These are phyloP conservation scores for Phaeomoniella chlamydospora DNA, from an alignment of 2,329 filamentous ascomycete species.

Conservation along the genomic window DNA sequence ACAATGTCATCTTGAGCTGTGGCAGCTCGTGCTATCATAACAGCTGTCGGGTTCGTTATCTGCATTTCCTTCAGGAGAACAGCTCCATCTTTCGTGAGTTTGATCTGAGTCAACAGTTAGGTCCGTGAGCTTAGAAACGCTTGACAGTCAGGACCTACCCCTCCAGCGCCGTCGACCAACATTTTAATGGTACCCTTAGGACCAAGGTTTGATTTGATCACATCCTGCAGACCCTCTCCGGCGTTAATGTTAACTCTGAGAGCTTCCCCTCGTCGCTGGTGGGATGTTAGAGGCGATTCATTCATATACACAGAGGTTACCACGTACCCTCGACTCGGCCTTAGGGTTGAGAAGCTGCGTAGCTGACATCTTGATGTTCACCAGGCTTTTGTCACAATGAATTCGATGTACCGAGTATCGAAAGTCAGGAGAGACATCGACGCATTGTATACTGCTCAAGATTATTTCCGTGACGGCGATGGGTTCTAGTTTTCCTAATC, in stretches of 20 bases:
- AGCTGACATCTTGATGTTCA: slow-evolving; percentile 69
- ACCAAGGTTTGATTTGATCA: slow-evolving; percentile 90
- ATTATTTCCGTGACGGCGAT: too few species aligned
- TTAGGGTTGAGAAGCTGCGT: slow-evolving; percentile 97
- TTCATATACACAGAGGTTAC: slow-evolving; percentile 14
- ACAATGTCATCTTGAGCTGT: slow-evolving; percentile 98
- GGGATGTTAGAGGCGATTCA: slow-evolving; percentile 27
- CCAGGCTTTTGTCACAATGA: too few species aligned
- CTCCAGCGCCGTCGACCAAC: slow-evolving; percentile 58
- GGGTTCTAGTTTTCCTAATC: too few species aligned
- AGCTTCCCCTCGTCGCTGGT: slow-evolving; percentile 87
- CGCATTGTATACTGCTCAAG: too few species aligned
- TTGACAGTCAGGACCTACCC: slow-evolving; percentile 35
- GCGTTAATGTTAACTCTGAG: slow-evolving; percentile 92
- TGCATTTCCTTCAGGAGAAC: slow-evolving; percentile 57
- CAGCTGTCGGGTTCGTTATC: slow-evolving; percentile 96
- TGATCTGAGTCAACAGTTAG: slow-evolving; percentile 62
- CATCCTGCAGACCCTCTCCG: slow-evolving; percentile 84
- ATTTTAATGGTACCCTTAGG: slow-evolving; percentile 94
- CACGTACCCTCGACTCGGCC: slow-evolving; percentile 83
- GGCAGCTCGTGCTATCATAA: slow-evolving; percentile 65
- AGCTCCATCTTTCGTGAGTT: slow-evolving; percentile 97
- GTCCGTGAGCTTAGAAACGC: slow-evolving; percentile 43
- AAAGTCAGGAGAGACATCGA: too few species aligned
- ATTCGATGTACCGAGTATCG: too few species aligned